phyloP scores from a whole-genome alignment of 306 rosid genomes.

The Cicer cuneatum region DNA sequence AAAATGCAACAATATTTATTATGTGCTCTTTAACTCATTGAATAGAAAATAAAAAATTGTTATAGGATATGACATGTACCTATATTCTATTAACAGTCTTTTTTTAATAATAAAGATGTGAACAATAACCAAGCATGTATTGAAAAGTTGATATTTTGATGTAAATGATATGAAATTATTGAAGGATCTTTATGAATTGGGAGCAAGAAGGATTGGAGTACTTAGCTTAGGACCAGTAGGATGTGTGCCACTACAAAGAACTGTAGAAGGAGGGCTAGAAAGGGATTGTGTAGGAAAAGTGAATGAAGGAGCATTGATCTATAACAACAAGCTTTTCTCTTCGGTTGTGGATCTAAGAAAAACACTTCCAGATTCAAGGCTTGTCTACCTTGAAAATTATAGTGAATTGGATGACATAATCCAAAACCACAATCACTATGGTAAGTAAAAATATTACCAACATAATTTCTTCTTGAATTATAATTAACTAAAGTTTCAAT shows the following conservation, averaged over 20 bases:
- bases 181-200: conserved; percentile 45
- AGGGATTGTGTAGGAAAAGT: conserved; percentile 47
- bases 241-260: conserved; percentile 50
- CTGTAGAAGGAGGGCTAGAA: conserved; percentile 49
- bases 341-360: conserved; percentile 37
- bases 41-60: not conserved
- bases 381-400: conserved; percentile 58
- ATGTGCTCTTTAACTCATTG: not conserved
- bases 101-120: not conserved
- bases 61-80: too few relatives aligned
- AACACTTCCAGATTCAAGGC: conserved; percentile 47
- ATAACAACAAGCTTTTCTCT: conserved; percentile 58
- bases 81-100: not conserved
- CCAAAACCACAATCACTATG: conserved; percentile 48
- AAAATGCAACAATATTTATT: conserved; percentile 20
- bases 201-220: conserved; percentile 49
- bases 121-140: not conserved
- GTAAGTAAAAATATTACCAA: conserved; percentile 32
- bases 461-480: too few relatives aligned
- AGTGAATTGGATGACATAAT: conserved; percentile 36
- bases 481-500: too few relatives aligned
- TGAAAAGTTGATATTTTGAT: conserved; percentile 17
- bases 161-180: conserved; percentile 33
- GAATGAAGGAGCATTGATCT: conserved; percentile 55
- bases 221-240: conserved; percentile 37